Percentiles rank a stretch among this genome's conserved stretches.
Conservation (phyloP, 345 rosid species). For the Lagerstroemia speciosa region DNA sequence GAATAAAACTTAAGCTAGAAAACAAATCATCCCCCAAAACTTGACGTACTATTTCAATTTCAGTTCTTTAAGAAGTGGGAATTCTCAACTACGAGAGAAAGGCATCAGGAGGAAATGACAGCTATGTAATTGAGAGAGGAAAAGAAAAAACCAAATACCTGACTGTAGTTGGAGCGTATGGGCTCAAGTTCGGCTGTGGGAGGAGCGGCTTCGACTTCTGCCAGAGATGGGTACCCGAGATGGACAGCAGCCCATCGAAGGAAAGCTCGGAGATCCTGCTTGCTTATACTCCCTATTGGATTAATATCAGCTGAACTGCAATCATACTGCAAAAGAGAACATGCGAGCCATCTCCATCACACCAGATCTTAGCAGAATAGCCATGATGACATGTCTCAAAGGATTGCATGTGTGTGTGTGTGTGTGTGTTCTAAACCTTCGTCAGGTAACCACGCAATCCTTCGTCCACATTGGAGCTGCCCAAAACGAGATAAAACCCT, state of each 20-base stretch:
- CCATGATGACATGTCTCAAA: neutral
- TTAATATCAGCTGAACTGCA: slow-evolving; percentile 95
- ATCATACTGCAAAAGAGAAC: slow-evolving; percentile 57
- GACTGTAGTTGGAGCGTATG: slow-evolving; percentile 80
- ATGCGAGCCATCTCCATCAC: neutral
- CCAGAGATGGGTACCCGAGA: slow-evolving; percentile 84
- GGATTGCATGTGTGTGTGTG: neutral
- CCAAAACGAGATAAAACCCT: slow-evolving; percentile 89
- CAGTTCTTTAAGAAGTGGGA: too few relatives aligned
- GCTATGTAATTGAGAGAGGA: neutral
- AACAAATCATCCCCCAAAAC: neutral
- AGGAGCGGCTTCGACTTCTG: slow-evolving; percentile 91
- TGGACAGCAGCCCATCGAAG: slow-evolving; percentile 78
- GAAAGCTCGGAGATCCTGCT: slow-evolving; percentile 78
- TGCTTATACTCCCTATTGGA: slow-evolving; percentile 92
- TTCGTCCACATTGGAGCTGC: slow-evolving; percentile 95
- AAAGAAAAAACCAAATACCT: slow-evolving; percentile 27
- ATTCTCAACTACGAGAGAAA: too few relatives aligned
- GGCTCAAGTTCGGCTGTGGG: slow-evolving; percentile 99
- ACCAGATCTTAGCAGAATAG: neutral
- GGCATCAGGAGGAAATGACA: too few relatives aligned
- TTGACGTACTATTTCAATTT: neutral
- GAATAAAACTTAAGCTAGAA: neutral
- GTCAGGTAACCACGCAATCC: slow-evolving; percentile 91
- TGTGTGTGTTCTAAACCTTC: slow-evolving; percentile 45